Base-by-base conservation (phyloP, 169 alveolate genomes). In the Plasmodium ovale region DNA sequence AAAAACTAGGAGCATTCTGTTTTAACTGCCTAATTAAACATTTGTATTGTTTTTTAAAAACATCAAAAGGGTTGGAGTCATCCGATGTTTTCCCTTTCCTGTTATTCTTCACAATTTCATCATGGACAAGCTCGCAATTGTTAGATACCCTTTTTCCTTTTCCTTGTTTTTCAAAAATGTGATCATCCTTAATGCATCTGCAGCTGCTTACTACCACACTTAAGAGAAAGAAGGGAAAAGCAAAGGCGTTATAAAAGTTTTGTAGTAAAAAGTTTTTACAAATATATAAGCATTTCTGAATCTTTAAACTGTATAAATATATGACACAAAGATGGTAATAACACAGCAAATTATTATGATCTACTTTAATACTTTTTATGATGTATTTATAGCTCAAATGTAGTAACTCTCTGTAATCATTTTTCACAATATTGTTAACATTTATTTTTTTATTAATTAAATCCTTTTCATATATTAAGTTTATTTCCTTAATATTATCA, bases 291-390 rank as follows among this genome's bases (percentile, higher is more conserved):
- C 90, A 82, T 21, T 82, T 82, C 0, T 67, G 33, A 49, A 82
- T 65, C 65, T 82, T 82, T 65, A 82, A 67, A 9, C 42, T 65
- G 44, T 82, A 82, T 31, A 82, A 59, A 59, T 82, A 82, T 42
- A 82, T 82, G 44, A 82, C 42, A 56, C 84, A 67, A 19, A 82
- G 73, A 56, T 82, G 65, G 44, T 82, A 82, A 65, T 82, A 82
- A 82, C 82, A 65, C 39, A 65, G 31, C 31, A 82, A 51, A 42
- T 47, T 67, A 69, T 82, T 53, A 56, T 23, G 58, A 51, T 82
- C 90, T 25, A 44, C 35, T 9, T 47, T 65, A 39, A 82, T 65
- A 69, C 90, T 82, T 65, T 82, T 82, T 4, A 51, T 82, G 35
- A 82, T 82, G 42, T 82, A 82, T 29, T 82, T 82, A 58, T 82